Base-by-base conservation (phyloP, 2,329 filamentous ascomycete species). In the Colletotrichum tropicale region DNA sequence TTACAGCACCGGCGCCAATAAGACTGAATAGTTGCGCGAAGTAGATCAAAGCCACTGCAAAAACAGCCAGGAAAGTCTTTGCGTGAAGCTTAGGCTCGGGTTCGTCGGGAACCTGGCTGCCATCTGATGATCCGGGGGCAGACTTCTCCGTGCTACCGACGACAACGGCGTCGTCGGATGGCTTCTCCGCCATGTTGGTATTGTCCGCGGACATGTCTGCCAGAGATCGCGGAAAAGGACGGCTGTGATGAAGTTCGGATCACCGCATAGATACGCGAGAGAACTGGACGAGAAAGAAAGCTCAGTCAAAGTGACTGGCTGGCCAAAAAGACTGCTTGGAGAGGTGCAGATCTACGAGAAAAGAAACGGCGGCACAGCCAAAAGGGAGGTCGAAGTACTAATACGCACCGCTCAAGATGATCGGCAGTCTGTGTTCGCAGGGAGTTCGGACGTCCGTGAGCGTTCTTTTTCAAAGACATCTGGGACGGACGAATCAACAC, bases 1-100 rank as follows among this genome's bases (percentile, higher is more conserved):
- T 79, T 77, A 84, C 82, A 48, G 82, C 81, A 32, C 82, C 83
- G 18, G 79, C 84, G 2, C 84, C 84, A 12, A 85, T 83, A 6
- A 85, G 70, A 69, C 78, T 81, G 26, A 84, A 68, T 1, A 84
- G 69, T 70, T 85, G 84, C 9, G 82, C 81, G 71, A 84, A 81
- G 78, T 85, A 85, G 62, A 85, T 84, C 18, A 84, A 48, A 65
- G 66, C 32, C 7, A 85, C 82, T 5, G 84, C 80, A 21, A 82
- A 77, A 21, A 85, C 81, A n/a, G 82, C 82, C 2, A 85, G 73
- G 64, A 81, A 83, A 0, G 84, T 85, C 79, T 82, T 83, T 52
- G 78, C 73, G 70, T 83, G 81, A 8, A 84, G 78, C n/a, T 80
- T 82, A 8, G 82, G 79, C 36, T 38, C 71, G 15, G 64, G 56